phyloP scores from a whole-genome alignment of 345 rosid genomes.

The Kernera saxatilis region DNA sequence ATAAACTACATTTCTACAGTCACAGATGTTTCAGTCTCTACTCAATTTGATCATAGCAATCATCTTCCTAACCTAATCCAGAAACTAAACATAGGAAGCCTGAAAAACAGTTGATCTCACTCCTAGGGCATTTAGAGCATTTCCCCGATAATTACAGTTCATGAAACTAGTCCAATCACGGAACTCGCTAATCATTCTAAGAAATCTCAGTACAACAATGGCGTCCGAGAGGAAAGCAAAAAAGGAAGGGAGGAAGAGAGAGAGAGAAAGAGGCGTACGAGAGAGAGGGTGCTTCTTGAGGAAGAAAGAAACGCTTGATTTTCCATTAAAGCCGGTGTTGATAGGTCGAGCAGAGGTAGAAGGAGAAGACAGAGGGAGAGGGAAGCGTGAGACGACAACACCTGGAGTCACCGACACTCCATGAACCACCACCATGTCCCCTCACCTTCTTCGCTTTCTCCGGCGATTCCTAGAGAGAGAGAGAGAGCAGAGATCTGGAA shows the following conservation, averaged over 20 bases:
- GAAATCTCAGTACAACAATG: conserved; percentile 3
- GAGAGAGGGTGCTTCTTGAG: conserved; percentile 44
- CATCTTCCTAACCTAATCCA: neutral
- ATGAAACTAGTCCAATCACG: neutral
- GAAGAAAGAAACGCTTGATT: conserved; percentile 37
- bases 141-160: neutral
- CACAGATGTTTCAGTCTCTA: neutral
- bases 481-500: conserved; percentile 23
- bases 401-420: conserved; percentile 29
- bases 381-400: conserved; percentile 16
- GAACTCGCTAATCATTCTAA: neutral
- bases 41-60: neutral
- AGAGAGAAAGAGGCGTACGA: conserved; percentile 37
- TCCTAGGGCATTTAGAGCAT: neutral
- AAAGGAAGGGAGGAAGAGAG: neutral
- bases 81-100: neutral
- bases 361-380: conserved; percentile 17
- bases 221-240: neutral
- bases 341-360: conserved; percentile 16
- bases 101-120: neutral
- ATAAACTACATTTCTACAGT: neutral
- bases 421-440: conserved; percentile 29
- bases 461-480: conserved; percentile 15
- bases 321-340: conserved; percentile 36
- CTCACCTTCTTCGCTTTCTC: neutral